Evolutionary conservation across 441 rosid genomes (phyloP).

Genomic region (Populus tomentosa): DNA sequence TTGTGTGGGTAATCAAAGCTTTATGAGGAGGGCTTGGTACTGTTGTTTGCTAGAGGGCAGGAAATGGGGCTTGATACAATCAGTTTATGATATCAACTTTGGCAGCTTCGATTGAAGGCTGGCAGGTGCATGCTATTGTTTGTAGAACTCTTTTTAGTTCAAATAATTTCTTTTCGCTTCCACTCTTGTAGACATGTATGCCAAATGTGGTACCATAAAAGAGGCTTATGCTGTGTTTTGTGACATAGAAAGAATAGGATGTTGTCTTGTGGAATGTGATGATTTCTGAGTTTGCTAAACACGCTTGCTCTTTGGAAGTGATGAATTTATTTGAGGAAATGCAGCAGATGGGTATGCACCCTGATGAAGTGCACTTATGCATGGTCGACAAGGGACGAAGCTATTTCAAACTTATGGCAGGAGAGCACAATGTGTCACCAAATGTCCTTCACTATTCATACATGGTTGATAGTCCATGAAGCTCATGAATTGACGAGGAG

Average conservation of each 20-base stretch:
- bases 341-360: conserved; percentile 65
- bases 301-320: conserved; percentile 49
- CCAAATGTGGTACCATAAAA: conserved; percentile 60
- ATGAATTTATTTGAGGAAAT: conserved; percentile 79
- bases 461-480: conserved; percentile 70
- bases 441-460: conserved; percentile 71
- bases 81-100: conserved; percentile 62
- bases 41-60: conserved; percentile 38
- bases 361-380: conserved; percentile 64
- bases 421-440: conserved; percentile 38
- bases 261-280: conserved; percentile 68
- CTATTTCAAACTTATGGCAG: conserved; percentile 59
- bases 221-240: conserved; percentile 60
- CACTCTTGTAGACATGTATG: conserved; percentile 73
- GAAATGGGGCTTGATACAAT: conserved; percentile 36
- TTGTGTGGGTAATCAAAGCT: conserved; percentile 16
- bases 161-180: conserved; percentile 43
- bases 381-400: conserved; percentile 56
- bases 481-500: conserved; percentile 50
- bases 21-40: conserved; percentile 66
- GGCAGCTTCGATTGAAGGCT: conserved; percentile 60
- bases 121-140: conserved; percentile 52
- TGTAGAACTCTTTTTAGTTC: conserved; percentile 49
- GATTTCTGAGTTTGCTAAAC: conserved; percentile 69
- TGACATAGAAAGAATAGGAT: conserved; percentile 35